phyloP scores from a whole-genome alignment of 768 basidiomycete species.

The Asterophora parasitica region DNA sequence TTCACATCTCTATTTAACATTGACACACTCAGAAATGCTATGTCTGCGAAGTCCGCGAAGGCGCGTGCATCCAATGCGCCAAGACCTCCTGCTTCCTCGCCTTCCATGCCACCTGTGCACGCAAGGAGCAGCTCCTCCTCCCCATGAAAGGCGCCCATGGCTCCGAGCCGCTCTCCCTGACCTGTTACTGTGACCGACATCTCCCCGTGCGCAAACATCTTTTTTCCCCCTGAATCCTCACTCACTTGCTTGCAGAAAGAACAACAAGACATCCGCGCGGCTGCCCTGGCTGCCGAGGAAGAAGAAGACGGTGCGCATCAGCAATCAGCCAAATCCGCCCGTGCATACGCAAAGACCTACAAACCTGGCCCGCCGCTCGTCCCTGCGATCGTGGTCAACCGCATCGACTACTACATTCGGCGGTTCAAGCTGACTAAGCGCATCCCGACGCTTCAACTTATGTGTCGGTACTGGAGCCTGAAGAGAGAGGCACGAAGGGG shows the following conservation, averaged over 20 bases:
- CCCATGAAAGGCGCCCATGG: conserved; percentile 84
- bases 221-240: background rate
- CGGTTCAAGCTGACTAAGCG: conserved; percentile 73
- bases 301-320: conserved; percentile 32
- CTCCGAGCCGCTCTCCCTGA: conserved; percentile 65
- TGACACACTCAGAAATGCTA: conserved; percentile 36
- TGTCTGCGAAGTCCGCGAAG: conserved; percentile 45
- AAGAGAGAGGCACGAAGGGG: conserved; percentile 92
- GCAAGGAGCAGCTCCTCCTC: conserved; percentile 77
- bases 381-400: conserved; percentile 77
- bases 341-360: conserved; percentile 89
- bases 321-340: conserved; percentile 65
- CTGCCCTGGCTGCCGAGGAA: conserved; percentile 50
- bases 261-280: conserved; percentile 57
- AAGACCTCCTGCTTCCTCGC: conserved; percentile 88
- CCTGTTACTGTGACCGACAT: conserved; percentile 87
- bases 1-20: background rate
- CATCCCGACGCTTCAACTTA: conserved; percentile 63
- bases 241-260: conserved; percentile 45
- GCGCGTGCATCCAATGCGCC: conserved; percentile 95
- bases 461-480: conserved; percentile 95
- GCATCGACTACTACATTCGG: conserved; percentile 68
- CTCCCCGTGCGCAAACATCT: conserved; percentile 59
- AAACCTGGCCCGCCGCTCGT: conserved; percentile 91
- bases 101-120: conserved; percentile 92